Percentiles rank a stretch among this genome's conserved stretches.
These are phyloP conservation scores for Globisporangium lucens DNA, from an alignment of 352 stramenopile species.

Conservation along the genomic window DNA sequence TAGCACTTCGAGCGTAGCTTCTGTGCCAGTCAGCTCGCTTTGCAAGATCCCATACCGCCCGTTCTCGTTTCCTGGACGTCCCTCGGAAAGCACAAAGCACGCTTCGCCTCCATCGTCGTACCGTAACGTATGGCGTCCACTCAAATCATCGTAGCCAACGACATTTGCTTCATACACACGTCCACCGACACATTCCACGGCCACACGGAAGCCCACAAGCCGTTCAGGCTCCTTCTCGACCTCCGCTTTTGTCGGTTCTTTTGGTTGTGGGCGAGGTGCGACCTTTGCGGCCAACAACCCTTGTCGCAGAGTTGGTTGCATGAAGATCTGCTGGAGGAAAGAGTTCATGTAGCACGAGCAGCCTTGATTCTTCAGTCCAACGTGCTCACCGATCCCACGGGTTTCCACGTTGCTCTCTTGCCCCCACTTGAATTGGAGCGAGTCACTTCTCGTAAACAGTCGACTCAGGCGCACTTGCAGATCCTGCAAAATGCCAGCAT, in stretches of 20 bases:
- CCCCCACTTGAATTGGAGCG: slow-evolving; percentile 70
- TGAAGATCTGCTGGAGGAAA: slow-evolving; percentile 97
- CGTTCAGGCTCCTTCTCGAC: slow-evolving; percentile 78
- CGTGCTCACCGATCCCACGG: slow-evolving; percentile 75
- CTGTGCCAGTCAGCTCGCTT: slow-evolving; percentile 66
- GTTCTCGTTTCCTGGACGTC: slow-evolving; percentile 94
- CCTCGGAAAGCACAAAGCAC: slow-evolving; percentile 89
- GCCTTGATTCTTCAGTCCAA: slow-evolving; percentile 98
- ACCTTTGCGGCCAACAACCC: slow-evolving; percentile 77
- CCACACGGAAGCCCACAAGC: slow-evolving; percentile 78
- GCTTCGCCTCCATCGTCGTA: slow-evolving; percentile 89
- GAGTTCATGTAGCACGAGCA: slow-evolving; percentile 99
- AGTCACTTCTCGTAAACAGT: slow-evolving; percentile 62
- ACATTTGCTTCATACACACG: slow-evolving; percentile 93
- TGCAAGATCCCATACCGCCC: slow-evolving; percentile 90
- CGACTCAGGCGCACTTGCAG: slow-evolving; percentile 50
- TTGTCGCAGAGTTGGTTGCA: slow-evolving; percentile 78
- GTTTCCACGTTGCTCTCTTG: slow-evolving; percentile 85
- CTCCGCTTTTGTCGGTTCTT: slow-evolving; percentile 86
- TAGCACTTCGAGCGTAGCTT: slow-evolving; percentile 86
- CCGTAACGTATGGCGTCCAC: slow-evolving; percentile 70
- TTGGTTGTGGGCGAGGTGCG: slow-evolving; percentile 37
- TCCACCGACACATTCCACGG: slow-evolving; percentile 92
- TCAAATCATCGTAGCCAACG: slow-evolving; percentile 81
- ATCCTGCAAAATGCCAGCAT: slow-evolving; percentile 57